phyloP scores from a whole-genome alignment of 2,329 filamentous ascomycete species.

The Nothophoma quercina region DNA sequence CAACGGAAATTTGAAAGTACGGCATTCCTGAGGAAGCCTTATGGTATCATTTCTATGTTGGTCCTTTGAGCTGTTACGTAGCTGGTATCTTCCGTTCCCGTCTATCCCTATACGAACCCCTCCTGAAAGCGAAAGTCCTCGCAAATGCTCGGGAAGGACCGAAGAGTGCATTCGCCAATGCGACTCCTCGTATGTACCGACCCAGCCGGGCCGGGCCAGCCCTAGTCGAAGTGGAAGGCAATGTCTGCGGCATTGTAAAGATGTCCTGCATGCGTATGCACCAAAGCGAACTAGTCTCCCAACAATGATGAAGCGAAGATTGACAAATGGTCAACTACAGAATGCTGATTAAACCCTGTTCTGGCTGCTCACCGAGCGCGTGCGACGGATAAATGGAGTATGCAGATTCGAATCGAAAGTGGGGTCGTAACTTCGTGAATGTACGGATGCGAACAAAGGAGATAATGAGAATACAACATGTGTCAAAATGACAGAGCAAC shows the following conservation, averaged over 20 bases:
- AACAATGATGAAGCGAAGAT: constrained; percentile 21
- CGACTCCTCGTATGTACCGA: neutral
- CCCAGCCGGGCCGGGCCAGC: constrained; percentile 11
- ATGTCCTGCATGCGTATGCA: constrained; percentile 30
- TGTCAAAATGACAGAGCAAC: constrained; percentile 26
- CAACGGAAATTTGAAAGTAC: constrained; percentile 1
- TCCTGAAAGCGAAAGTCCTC: constrained; percentile 15
- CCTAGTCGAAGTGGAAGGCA: constrained; percentile 8
- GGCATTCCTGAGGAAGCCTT: constrained; percentile 20
- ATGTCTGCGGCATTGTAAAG: constrained; percentile 10
- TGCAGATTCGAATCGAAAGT: constrained; percentile 19
- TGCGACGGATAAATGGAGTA: constrained; percentile 24
- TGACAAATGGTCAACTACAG: constrained; percentile 31
- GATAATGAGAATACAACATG: constrained; percentile 21
- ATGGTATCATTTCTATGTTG: constrained; percentile 35
- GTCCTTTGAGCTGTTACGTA: constrained; percentile 10
- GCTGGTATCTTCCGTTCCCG: constrained; percentile 12
- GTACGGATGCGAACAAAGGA: constrained; percentile 20
- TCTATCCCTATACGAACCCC: constrained; percentile 7
- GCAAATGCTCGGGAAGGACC: neutral
- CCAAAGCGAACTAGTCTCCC: constrained; percentile 21
- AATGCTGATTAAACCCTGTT: constrained; percentile 4
- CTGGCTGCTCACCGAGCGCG: constrained; percentile 12
- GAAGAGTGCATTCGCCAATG: constrained; percentile 4
- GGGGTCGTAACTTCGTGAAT: constrained; percentile 32